Base-by-base conservation (phyloP, 2,329 filamentous ascomycete genomes). In the Hymenoscyphus repandus region DNA sequence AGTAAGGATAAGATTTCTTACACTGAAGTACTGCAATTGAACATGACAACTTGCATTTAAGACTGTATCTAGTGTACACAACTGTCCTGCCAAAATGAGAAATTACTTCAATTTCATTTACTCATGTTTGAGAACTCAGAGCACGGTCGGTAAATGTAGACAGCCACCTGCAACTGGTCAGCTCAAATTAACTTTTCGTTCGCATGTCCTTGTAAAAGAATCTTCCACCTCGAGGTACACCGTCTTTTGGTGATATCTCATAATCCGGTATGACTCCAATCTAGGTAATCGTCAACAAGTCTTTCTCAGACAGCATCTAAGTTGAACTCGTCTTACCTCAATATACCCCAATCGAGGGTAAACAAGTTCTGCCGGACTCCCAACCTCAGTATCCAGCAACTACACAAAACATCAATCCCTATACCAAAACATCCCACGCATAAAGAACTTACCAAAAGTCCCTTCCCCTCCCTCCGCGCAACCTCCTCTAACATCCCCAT, bases 311-410 rank as follows among this genome's bases (percentile, higher is more conserved):
- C 41, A n/a, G 20, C 3, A 30, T 12, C 18, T 5, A 13, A 17
- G 10, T 9, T 37, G 12, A 20, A 31, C 3, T 34, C 5, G 2
- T 43, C 48, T 46, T 40, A 78, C 65, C 62, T 77, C 72, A 7
- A 66, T 67, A 59, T 81, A 86, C 4, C 78, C 80, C n/a, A 84
- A 67, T 49, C 70, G 74, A 30, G 69, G 72, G 64, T 77, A 85
- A 6, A 81, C 68, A 7, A 65, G 53, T 62, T 82, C 79, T 3
- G 78, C 80, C 7, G 69, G 65, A 57, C 72, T 77, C 3, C 72
- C 76, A 3, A 72, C 71, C 54, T 76, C 76, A 1, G 77, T 75
- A 52, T 80, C 77, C 3, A 81, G 68, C 56, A 76, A 22, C 40
- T 44, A 40, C 9, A 42, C 31, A 17, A 9, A 52, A 58, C 36